phyloP scores from a whole-genome alignment of 2,329 filamentous ascomycete genomes.

The Aphanoascus verrucosus region DNA sequence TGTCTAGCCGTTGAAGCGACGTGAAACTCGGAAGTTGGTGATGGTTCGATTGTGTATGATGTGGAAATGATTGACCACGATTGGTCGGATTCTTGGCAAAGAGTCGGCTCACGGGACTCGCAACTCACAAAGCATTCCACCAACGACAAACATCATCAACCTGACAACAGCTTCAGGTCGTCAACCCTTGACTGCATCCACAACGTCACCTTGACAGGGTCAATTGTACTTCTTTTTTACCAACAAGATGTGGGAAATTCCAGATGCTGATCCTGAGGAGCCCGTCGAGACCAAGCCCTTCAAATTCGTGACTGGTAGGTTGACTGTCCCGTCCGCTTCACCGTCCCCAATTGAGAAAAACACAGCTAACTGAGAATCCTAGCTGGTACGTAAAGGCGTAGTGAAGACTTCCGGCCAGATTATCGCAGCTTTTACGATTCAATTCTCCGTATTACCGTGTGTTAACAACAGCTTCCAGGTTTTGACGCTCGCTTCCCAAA shows the following conservation, averaged over 20 bases:
- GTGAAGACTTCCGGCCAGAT: background rate
- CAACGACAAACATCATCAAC: slow-evolving; percentile 6
- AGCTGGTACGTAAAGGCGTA: slow-evolving; percentile 40
- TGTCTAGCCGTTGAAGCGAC: background rate
- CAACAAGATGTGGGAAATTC: slow-evolving; percentile 65
- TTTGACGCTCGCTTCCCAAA: slow-evolving; percentile 99
- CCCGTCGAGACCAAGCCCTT: slow-evolving; percentile 94
- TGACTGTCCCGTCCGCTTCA: slow-evolving; percentile 8
- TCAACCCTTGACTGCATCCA: slow-evolving; percentile 29
- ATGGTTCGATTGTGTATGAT: slow-evolving; percentile 10
- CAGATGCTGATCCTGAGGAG: slow-evolving; percentile 54
- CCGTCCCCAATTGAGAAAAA: slow-evolving; percentile 12
- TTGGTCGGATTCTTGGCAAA: slow-evolving; percentile 11
- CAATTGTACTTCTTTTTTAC: slow-evolving; percentile 29
- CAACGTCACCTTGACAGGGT: slow-evolving; percentile 17
- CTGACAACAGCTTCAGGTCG: slow-evolving; percentile 12
- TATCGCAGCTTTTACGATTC: slow-evolving; percentile 19
- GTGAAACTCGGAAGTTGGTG: slow-evolving; percentile 5
- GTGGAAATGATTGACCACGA: slow-evolving; percentile 11
- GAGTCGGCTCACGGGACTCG: slow-evolving; percentile 15
- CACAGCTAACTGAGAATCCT: slow-evolving; percentile 32
- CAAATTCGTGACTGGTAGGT: slow-evolving; percentile 99
- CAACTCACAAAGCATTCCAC: slow-evolving; percentile 13
- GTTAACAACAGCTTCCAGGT: slow-evolving; percentile 46
- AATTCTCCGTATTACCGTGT: background rate